Percentiles rank a stretch among this genome's conserved stretches.
Evolutionary conservation across 1,284 basidiomycete genomes (phyloP).

Genomic region (Sporisorium scitamineum): DNA sequence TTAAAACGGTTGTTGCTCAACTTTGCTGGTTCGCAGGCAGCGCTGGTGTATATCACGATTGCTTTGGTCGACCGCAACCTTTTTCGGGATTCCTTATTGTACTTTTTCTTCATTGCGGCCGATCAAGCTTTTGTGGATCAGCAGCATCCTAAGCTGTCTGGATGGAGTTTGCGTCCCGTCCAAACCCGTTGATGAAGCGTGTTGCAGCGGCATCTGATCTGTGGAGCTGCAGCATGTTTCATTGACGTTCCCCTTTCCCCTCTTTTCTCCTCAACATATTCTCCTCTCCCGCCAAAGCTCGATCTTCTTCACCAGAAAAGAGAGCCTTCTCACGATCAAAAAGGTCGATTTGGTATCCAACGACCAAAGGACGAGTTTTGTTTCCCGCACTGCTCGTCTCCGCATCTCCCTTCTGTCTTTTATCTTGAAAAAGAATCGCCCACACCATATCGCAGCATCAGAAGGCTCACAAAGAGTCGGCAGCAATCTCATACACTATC

Average conservation of each 20-base stretch:
- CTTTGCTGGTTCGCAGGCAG: slow-evolving; percentile 20
- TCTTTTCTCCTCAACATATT: slow-evolving; percentile 1
- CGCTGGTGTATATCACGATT: slow-evolving; percentile 27
- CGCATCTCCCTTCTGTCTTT: slow-evolving; percentile 32
- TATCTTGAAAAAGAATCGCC: slow-evolving; percentile 27
- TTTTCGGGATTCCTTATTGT: slow-evolving; percentile 53
- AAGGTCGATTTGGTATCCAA: slow-evolving; percentile 30
- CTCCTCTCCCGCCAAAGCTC: slow-evolving; percentile 12
- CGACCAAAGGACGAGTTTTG: slow-evolving; percentile 27
- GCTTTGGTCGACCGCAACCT: slow-evolving; percentile 30
- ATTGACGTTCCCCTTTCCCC: slow-evolving; percentile 14
- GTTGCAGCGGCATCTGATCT: slow-evolving; percentile 34
- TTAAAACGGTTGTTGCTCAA: slow-evolving; percentile 73
- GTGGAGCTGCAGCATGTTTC: slow-evolving; percentile 30
- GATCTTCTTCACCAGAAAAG: slow-evolving; percentile 10
- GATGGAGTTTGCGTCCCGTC: slow-evolving; percentile 27
- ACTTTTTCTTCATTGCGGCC: slow-evolving; percentile 50
- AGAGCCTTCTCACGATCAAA: slow-evolving; percentile 39
- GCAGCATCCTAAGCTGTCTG: slow-evolving; percentile 28
- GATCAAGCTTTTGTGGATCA: slow-evolving; percentile 17
- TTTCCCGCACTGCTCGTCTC: slow-evolving; percentile 36
- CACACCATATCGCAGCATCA: slow-evolving; percentile 53
- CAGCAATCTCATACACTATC: slow-evolving; percentile 53
- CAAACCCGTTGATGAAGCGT: slow-evolving; percentile 16
- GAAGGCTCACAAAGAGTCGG: slow-evolving; percentile 53